Base-by-base conservation (phyloP, 2,329 filamentous ascomycete genomes). In the Botrytis squamosa region DNA sequence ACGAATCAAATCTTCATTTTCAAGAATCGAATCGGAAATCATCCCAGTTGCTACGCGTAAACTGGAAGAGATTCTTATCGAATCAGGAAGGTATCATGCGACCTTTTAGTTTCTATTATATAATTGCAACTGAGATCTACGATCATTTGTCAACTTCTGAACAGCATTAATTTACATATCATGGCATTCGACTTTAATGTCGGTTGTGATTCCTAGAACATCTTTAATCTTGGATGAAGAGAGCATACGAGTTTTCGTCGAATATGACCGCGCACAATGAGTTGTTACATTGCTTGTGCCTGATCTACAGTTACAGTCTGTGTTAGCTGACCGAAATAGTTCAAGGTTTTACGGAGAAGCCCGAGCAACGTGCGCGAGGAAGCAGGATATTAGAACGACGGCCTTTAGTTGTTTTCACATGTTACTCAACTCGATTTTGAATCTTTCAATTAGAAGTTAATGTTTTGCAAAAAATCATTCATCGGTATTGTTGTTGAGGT, bases 21-120 rank as follows among this genome's bases (percentile, higher is more conserved):
- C 65, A 57, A 18, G 29, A 57, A n/a, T 68, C 36, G 16, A 29
- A 22, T n/a, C 36, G 55, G 49, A 42, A 57, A 42, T 57, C 38
- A 67, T 67, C 65, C 65, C 18, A 5, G 9, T 42, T 22, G 29
- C 64, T 67, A 38, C 22, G 16, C 25, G n/a, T 55, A 52, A 29
- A 57, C 6, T n/a, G 6, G 14, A n/a, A 36, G 65, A 40, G n/a
- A 40, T 42, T 57, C 10, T 55, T 42, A 29, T 68, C 65, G 25
- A 68, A 42, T 57, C 65, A 57, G 42, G 38, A 22, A 42, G 66
- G 49, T 57, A 7, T 68, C 66, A 68, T 57, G 25, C 9, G 66
- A 57, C 49, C 49, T 68, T 57, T 68, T 57, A 9, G 12, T 68
- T 68, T 68, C 49, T 57, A 42, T 68, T 57, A 68, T 57, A 57